A percentile compares a stretch with the other conserved stretches of the same genome.
Evolutionary conservation across 306 rosid species (phyloP).

Genomic region (Cicer judaicum): DNA sequence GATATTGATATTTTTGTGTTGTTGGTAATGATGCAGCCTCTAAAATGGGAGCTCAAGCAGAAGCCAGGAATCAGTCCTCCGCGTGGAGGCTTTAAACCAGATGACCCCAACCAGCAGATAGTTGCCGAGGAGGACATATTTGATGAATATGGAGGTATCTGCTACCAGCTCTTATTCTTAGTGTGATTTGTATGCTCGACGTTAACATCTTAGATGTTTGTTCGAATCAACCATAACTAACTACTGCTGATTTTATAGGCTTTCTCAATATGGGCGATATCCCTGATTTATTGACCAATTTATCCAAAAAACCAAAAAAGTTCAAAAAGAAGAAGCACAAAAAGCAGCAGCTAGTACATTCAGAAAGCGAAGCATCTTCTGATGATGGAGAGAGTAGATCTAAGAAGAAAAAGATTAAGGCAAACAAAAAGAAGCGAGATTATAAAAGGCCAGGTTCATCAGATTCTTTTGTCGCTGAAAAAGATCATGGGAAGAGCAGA

Average conservation of each 20-base stretch:
- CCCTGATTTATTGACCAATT: conserved; percentile 72
- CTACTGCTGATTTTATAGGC: conserved; percentile 55
- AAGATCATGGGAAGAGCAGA: conserved; percentile 48
- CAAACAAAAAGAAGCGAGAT: conserved; percentile 55
- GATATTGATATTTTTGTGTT: conserved; percentile 33
- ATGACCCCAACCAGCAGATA: conserved; percentile 98
- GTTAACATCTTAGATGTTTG: not conserved
- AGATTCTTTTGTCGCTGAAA: conserved; percentile 55
- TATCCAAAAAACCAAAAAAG: conserved; percentile 76
- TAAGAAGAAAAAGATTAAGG: conserved; percentile 53
- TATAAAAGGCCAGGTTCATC: conserved; percentile 57
- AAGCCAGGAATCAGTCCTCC: conserved; percentile 99
- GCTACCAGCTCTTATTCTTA: conserved; percentile 27
- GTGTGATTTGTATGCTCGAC: not conserved
- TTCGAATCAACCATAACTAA: conserved; percentile 28
- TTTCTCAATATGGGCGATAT: conserved; percentile 71
- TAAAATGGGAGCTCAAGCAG: conserved; percentile 99
- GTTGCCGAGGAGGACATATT: conserved; percentile 94
- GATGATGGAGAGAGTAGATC: conserved; percentile 55
- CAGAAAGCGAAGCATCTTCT: conserved; percentile 54
- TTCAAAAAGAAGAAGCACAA: conserved; percentile 65
- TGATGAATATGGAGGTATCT: conserved; percentile 95
- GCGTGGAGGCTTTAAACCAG: conserved; percentile 90
- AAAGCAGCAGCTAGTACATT: conserved; percentile 43
- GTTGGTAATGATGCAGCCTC: conserved; percentile 67